Evolutionary conservation across 176 grass and related monocot genomes (phyloP), one percentile per base, ranked within the genome.

Genomic region (Alopecurus myosuroides): DNA sequence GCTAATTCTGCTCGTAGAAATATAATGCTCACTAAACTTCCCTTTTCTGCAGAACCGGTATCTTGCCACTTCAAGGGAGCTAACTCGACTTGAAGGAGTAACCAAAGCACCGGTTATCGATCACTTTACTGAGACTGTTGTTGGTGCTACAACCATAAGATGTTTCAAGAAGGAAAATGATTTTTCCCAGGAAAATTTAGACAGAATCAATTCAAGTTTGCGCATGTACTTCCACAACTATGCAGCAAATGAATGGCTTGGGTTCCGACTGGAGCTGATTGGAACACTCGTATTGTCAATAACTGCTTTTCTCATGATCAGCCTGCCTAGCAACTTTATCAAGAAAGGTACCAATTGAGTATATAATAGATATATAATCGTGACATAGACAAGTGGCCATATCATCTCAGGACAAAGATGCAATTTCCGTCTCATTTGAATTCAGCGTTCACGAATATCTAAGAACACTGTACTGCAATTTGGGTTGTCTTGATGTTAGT

Each of bases 161-260:
- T 95, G 92, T 77, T 98, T 98, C 44, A 67, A 85, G 66, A 98
- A 98, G 88, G 86, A 90, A 78, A 89, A 82, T 45, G 86, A 84
- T 9, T 98, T 98, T 80, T 91, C 50, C 42, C 76, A 87, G 46
- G 92, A 86, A 45, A 98, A 88, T 51, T 53, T 98, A 65, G 75
- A 90, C 40, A 92, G 89, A 55, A 88, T 95, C 7, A 92, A 98
- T 85, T 95, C 91, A 20, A 95, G 92, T 84, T 75, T 98, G 77
- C 74, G 90, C n/a, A 95, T 98, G 95, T 92, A 90, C 85, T 98
- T 98, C 76, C 85, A 98, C 52, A 95, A 92, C 57, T 95, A 98
- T 74, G 96, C 93, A 8, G 88, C 96, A 42, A 98, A 94, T 20
- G 93, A 95, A 49, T 98, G 96, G 91, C 89, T 94, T 0, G 96